Evolutionary conservation across 2,329 filamentous ascomycete species (phyloP), one percentile per base, ranked within the genome.

Genomic region (Fusarium nematophilum): DNA sequence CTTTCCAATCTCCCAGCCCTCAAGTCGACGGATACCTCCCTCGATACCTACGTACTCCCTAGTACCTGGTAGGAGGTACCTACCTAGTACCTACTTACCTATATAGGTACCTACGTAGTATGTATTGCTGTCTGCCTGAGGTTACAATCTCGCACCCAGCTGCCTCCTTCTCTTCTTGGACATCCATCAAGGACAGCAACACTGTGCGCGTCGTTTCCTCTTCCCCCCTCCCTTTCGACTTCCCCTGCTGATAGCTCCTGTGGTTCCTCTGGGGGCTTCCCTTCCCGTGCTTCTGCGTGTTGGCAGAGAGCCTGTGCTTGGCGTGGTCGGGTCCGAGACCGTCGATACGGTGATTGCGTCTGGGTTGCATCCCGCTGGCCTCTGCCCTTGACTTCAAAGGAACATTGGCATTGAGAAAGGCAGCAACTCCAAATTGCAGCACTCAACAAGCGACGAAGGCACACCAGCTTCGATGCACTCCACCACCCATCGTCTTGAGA

Each of bases 401-500:
- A 15, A 18, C n/a, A n/a, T n/a, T n/a, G 26, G 30, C 23, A 48
- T 15, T n/a, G 46, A 47, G 36, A 25, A 47, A 44, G 21, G n/a
- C 31, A 45, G 42, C 33, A 45, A 44, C 38, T 25, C 38, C 46
- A 38, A 53, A 45, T 31, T 17, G 29, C 21, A 51, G 42, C 50
- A 42, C 36, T 36, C 37, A 44, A 11, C 14, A 48, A 40, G 23
- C 10, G 27, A 25, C 36, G 26, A 47, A 45, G 48, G 43, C 36
- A 52, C 55, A 38, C 51, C 51, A 26, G 39, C 17, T n/a, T n/a
- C n/a, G 63, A 60, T 59, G 53, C 53, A 53, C 64, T 66, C 66
- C 62, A 65, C 62, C 54, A 54, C 50, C 61, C 40, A 54, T 64
- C 57, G 48, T 59, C 64, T 62, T 62, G 58, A 65, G 53, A 66